Evolutionary conservation across 192 early-diverging fungal genomes (phyloP).

Genomic region (Endogone sp.): DNA sequence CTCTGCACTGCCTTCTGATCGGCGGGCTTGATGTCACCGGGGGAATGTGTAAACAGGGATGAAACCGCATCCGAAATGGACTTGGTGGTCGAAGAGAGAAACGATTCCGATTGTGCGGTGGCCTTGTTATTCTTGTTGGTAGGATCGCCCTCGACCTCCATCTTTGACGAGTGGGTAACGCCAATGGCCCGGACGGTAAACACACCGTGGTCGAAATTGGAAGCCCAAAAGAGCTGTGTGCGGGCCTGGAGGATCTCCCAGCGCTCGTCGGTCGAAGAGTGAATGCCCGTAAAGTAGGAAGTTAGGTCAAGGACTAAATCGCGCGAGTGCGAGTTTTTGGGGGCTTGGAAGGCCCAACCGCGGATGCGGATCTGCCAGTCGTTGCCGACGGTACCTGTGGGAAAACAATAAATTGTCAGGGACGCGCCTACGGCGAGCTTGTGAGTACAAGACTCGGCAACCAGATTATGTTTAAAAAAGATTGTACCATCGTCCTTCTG

Average conservation of each 20-base stretch:
- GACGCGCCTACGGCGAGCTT: not conserved
- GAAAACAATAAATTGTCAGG: not conserved
- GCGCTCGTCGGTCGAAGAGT: conserved; percentile 8
- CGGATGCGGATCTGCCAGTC: conserved; percentile 40
- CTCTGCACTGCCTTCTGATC: not conserved
- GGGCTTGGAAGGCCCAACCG: conserved; percentile 38
- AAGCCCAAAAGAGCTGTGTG: conserved; percentile 12
- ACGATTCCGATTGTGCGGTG: not conserved
- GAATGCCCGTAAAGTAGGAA: conserved; percentile 1
- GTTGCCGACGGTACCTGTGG: not conserved
- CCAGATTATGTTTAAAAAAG: not conserved
- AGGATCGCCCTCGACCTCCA: conserved; percentile 20
- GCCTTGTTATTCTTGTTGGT: not conserved
- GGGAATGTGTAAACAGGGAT: not conserved
- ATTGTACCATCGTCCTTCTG: conserved; percentile 1
- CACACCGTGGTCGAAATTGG: conserved; percentile 3
- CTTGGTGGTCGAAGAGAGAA: not conserved
- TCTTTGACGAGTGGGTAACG: conserved; percentile 10
- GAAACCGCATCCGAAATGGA: not conserved
- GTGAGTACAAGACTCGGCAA: not conserved
- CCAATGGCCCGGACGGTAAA: conserved; percentile 9
- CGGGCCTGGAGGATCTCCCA: conserved; percentile 15
- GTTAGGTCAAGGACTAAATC: conserved; percentile 22
- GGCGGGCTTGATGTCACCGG: too few species aligned
- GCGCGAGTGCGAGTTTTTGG: conserved; percentile 27